Base-by-base conservation (phyloP, 164 flowering plant genomes). In the Liquidambar formosana region DNA sequence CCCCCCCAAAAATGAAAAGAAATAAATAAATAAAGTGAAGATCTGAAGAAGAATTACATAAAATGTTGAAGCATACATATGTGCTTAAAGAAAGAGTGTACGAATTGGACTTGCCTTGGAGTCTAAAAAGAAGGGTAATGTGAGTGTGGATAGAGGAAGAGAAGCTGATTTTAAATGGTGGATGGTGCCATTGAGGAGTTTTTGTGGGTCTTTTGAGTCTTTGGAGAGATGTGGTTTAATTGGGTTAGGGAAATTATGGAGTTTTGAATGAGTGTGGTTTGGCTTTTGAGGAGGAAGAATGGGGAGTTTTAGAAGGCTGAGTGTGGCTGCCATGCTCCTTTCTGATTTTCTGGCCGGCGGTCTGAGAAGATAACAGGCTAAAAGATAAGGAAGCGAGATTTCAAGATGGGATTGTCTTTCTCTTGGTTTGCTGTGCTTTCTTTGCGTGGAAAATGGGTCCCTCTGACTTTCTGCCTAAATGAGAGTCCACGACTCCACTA, bases 111-210 rank as follows among this genome's bases (percentile, higher is more conserved):
- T 77, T 77, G 69, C 93, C 90, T 83, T 57, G 5, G 89, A 49
- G 61, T 77, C 83, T 3, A 85, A 49, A 8, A 91, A 70, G 83
- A 89, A 85, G 25, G 92, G 93, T 52, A 89, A 76, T 70, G 98
- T 27, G 77, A 86, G 41, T 8, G 90, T 79, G 1, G 87, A 49
- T 48, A 85, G 78, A 56, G 92, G 85, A 53, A 88, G 80, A 56
- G 90, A 28, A 57, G 77, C 73, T 5, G 82, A 68, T 57, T 71
- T 79, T 6, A 85, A 72, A 1, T 65, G 73, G 22, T 74, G 67
- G 47, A 63, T 18, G 15, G 74, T 61, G 23, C 71, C 63, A n/a
- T 28, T 48, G 53, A 76, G 26, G 56, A 77, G 74, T 48, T 61
- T 58, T 60, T 70, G 72, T 18, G 73, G 71, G 71, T 47, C 11